phyloP scores from a whole-genome alignment of 768 basidiomycete genomes.

The Clathrus columnatus region DNA sequence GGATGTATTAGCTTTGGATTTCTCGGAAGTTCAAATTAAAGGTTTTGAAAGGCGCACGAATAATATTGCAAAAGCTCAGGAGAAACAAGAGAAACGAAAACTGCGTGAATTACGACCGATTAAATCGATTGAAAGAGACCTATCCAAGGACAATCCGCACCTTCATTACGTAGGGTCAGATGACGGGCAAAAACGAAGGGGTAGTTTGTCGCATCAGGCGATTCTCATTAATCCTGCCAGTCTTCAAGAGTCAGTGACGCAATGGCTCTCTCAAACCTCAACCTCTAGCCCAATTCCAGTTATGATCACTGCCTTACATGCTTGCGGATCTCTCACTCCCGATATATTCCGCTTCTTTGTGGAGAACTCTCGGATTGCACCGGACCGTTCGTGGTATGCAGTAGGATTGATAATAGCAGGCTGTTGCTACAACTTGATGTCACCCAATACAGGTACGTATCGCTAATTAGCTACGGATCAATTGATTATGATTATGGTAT shows the following conservation, averaged over 20 bases:
- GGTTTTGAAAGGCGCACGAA: constrained; percentile 43
- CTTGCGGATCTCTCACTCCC: constrained; percentile 66
- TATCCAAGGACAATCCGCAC: not conserved
- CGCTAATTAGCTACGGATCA: constrained; percentile 6
- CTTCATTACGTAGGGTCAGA: not conserved
- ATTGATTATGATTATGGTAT: not conserved
- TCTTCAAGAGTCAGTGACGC: constrained; percentile 36
- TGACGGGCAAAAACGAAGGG: constrained; percentile 14
- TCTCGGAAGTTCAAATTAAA: constrained; percentile 45
- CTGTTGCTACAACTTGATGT: constrained; percentile 73
- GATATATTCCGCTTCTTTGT: constrained; percentile 53
- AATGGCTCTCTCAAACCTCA: constrained; percentile 37
- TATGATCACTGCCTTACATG: constrained; percentile 61
- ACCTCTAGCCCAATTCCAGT: constrained; percentile 30
- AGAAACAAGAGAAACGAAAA: not conserved
- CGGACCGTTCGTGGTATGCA: constrained; percentile 38
- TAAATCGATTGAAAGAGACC: not conserved
- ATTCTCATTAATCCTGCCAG: constrained; percentile 43
- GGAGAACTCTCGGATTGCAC: constrained; percentile 2
- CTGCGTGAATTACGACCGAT: not conserved
- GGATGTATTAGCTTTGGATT: constrained; percentile 61
- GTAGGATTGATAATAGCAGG: constrained; percentile 55
- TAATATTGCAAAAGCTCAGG: constrained; percentile 1
- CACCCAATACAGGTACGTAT: constrained; percentile 34
- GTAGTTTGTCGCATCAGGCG: constrained; percentile 47